Base-by-base conservation (phyloP, 2,329 filamentous ascomycete genomes). In the Xylariaceae sp. region DNA sequence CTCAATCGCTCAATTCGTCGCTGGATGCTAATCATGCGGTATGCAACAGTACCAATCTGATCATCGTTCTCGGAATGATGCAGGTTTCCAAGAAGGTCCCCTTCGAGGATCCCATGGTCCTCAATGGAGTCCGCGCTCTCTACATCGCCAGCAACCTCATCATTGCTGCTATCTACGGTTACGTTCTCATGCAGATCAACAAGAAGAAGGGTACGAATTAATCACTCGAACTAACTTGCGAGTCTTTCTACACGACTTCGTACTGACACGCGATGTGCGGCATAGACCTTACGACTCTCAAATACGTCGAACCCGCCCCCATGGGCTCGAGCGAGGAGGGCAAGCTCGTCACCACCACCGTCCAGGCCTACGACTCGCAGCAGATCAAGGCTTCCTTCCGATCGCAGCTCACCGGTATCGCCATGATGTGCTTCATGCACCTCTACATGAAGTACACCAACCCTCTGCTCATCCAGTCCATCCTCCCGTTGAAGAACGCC, bases 371-470 rank as follows among this genome's bases (percentile, higher is more conserved):
- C 83, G 94, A 99, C 77, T 82, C 86, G 71, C 79, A 83, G 70
- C 93, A 97, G 80, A 83, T 97, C 73, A 89, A 89, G 78, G 81
- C 84, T 66, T 83, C 91, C 67, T 90, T 93, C 83, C 94, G 94
- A 77, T 84, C 88, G 66, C 93, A 97, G 80, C 79, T 95, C 71
- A 97, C 96, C 90, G 94, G 94, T 62, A 82, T 99, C 60, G 92
- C 84, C 75, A 99, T 99, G 92, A 97, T 99, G 93, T 86, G 78
- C 63, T 90, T 97, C 73, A 97, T 99, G 93, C 94, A 99, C 80
- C 68, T 99, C 63, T 99, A 97, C 87, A 89, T 99, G 83, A 92
- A 97, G 77, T 99, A 97, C 88, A 97, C 92, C 80, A 99, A 97
- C 86, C 94, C 94, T 48, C 89, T 99, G 55, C 82, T 97, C 72